Base-by-base conservation (phyloP, 345 rosid genomes). In the Cardiospermum halicacabum region DNA sequence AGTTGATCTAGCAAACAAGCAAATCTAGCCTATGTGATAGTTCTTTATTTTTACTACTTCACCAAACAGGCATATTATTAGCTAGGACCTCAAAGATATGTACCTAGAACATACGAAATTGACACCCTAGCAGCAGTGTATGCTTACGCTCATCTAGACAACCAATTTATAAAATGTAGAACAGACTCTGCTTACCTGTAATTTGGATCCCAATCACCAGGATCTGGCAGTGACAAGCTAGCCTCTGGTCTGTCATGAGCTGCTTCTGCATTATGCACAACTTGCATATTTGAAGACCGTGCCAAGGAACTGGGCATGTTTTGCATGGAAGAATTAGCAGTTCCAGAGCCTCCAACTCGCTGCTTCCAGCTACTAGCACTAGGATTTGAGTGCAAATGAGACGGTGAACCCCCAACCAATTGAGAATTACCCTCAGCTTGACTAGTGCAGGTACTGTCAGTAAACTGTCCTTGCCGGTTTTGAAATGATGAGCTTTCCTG, bases 151-250 rank as follows among this genome's bases (percentile, higher is more conserved):
- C 50, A 65, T 39, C 36, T 26, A 65, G 31, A 39, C 16, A 8
- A 31, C 54, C 62, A 58, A 40, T n/a, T 16, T 15, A 65, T 48
- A 21, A 62, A 1, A 70, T 22, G 18, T 49, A 25, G 53, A 49
- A 39, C 50, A 28, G 40, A 60, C 63, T 62, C 61, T 69, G 50
- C 77, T 74, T 72, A 84, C 99, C 99, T 91, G 84, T 87, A 95
- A 80, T 85, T 86, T 37, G 99, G 99, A 83, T 95, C 99, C 99
- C 99, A 95, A 60, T 95, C 98, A 68, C 96, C 96, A 18, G 99
- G 98, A 80, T 85, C 86, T 63, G 96, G 97, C 65, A 88, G 66
- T 26, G 92, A 85, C 63, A 62, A 60, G 74, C 83, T 69, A 37
- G 78, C 58, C 55, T 87, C 96, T 16, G 72, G 70, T 68, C 75